Percentiles rank a stretch among this genome's conserved stretches.
Conservation (phyloP, 768 basidiomycete genomes). For the Myochromella boudieri region DNA sequence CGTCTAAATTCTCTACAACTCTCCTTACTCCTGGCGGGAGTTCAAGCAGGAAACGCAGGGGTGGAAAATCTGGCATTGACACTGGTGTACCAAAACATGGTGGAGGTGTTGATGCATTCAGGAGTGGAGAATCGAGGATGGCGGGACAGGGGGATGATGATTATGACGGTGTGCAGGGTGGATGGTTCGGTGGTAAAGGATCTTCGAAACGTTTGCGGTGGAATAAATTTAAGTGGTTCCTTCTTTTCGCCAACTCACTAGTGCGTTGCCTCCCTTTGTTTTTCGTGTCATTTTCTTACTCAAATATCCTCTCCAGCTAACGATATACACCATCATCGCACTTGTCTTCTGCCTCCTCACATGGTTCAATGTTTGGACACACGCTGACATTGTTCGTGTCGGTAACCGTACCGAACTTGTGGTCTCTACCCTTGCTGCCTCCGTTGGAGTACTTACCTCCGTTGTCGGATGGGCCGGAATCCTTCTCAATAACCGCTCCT, state of each 20-base stretch:
- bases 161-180: conserved; percentile 34
- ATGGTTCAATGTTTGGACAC: conserved; percentile 74
- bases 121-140: conserved; percentile 42
- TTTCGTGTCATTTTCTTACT: conserved; percentile 1
- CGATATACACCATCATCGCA: conserved; percentile 57
- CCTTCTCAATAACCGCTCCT: conserved; percentile 81
- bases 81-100: conserved; percentile 53
- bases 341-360: conserved; percentile 68
- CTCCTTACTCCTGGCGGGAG: conserved; percentile 36
- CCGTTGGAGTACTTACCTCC: conserved; percentile 60
- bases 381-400: conserved; percentile 67
- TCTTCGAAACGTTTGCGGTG: conserved; percentile 48
- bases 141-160: conserved; percentile 41
- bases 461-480: conserved; percentile 81
- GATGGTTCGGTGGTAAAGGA: conserved; percentile 31
- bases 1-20: conserved; percentile 56
- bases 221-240: conserved; percentile 84
- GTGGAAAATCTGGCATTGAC: conserved; percentile 21
- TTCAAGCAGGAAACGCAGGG: conserved; percentile 24
- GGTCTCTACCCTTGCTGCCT: conserved; percentile 66
- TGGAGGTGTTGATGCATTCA: conserved; percentile 59
- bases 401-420: conserved; percentile 69
- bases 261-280: conserved; percentile 23
- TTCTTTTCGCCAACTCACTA: conserved; percentile 65
- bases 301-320: conserved; percentile 31